phyloP scores from a whole-genome alignment of 2,329 filamentous ascomycete genomes.

The Exophiala sp. region DNA sequence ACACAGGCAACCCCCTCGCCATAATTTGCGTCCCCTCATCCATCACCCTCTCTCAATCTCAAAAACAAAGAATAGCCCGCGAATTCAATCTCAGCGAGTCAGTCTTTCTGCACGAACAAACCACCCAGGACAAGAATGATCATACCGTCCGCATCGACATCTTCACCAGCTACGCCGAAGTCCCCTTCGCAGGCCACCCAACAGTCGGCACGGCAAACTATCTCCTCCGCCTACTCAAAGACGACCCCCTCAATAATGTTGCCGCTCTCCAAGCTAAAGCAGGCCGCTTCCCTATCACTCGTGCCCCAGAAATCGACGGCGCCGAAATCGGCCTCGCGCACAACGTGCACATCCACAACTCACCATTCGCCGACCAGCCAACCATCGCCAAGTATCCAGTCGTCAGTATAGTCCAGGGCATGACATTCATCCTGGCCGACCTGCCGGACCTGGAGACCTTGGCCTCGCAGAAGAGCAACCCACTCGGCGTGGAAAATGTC shows the following conservation, averaged over 20 bases:
- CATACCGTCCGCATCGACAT: constrained; percentile 49
- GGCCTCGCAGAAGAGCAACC: constrained; percentile 32
- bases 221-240: constrained; percentile 31
- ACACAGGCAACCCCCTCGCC: constrained; percentile 54
- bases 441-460: constrained; percentile 61
- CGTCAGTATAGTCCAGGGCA: constrained; percentile 41
- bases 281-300: constrained; percentile 10
- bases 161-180: constrained; percentile 49
- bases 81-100: constrained; percentile 60
- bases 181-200: constrained; percentile 58
- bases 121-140: constrained; percentile 19
- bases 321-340: constrained; percentile 36
- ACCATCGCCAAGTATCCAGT: constrained; percentile 17
- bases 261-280: constrained; percentile 15
- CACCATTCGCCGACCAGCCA: constrained; percentile 23
- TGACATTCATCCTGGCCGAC: constrained; percentile 60
- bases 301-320: constrained; percentile 10
- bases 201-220: constrained; percentile 56
- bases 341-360: constrained; percentile 36
- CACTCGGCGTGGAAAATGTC: constrained; percentile 28
- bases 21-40: constrained; percentile 48
- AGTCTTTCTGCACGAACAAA: constrained; percentile 49
- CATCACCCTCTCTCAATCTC: constrained; percentile 38
- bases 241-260: constrained; percentile 2
- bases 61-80: constrained; percentile 53